A percentile compares a stretch with the other conserved stretches of the same genome.
These are phyloP conservation scores for Termitomyces sp. DNA, from an alignment of 768 basidiomycete species.

Conservation along the genomic window DNA sequence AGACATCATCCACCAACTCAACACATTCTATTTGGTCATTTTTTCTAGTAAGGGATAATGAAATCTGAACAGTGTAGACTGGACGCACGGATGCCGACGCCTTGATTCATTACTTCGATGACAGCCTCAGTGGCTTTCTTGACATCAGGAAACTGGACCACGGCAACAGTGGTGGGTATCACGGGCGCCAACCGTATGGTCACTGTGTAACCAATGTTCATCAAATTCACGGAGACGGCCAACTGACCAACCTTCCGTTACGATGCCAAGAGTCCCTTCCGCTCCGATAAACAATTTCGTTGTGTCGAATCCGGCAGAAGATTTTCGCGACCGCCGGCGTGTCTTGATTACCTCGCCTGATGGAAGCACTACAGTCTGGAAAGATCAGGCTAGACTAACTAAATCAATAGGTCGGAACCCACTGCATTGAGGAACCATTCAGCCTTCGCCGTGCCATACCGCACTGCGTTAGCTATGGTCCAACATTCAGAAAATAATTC, in stretches of 20 bases:
- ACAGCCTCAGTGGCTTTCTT: conserved; percentile 73
- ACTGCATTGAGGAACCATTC: conserved; percentile 92
- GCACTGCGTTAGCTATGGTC: conserved; percentile 65
- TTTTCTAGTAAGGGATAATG: neutral
- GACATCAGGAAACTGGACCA: conserved; percentile 79
- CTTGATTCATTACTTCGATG: conserved; percentile 66
- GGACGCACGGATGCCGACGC: conserved; percentile 72
- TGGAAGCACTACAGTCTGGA: conserved; percentile 84
- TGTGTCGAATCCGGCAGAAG: conserved; percentile 82
- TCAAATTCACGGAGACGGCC: neutral
- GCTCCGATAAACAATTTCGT: conserved; percentile 89
- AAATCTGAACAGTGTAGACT: conserved; percentile 23
- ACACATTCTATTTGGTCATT: conserved; percentile 60
- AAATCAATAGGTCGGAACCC: conserved; percentile 18
- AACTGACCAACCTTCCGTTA: conserved; percentile 67
- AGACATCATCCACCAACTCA: conserved; percentile 74
- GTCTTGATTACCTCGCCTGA: conserved; percentile 92
- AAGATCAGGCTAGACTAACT: neutral
- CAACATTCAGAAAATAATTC: neutral
- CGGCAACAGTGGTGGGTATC: conserved; percentile 79
- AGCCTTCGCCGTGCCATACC: conserved; percentile 86
- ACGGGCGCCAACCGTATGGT: conserved; percentile 82
- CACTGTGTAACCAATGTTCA: conserved; percentile 35
- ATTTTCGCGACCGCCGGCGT: conserved; percentile 73
- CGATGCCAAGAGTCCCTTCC: conserved; percentile 76